Evolutionary conservation across 169 alveolate species (phyloP).

Genomic region (Plasmodium chabaudi): DNA sequence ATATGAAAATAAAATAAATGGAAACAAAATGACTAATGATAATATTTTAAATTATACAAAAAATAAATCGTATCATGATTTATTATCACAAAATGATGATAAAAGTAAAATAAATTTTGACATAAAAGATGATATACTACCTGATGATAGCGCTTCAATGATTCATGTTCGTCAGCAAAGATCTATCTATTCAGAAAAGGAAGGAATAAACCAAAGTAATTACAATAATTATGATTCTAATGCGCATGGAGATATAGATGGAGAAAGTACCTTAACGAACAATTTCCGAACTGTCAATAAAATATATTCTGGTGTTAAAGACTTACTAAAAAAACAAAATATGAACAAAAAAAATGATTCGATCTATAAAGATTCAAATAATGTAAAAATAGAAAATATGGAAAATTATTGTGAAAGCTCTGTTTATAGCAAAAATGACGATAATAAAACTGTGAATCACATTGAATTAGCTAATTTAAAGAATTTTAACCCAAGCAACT

Average conservation of each 20-base stretch:
- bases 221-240: neutral
- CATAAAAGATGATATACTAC: conserved; percentile 53
- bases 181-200: conserved; percentile 13
- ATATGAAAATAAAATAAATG: neutral
- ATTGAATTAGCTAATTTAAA: conserved; percentile 34
- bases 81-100: neutral
- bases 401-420: too few species aligned
- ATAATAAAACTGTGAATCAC: conserved; percentile 21
- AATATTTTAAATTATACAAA: neutral
- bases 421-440: neutral
- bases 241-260: neutral
- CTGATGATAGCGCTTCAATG: conserved; percentile 75
- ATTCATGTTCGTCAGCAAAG: conserved; percentile 34
- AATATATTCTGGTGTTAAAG: conserved; percentile 37
- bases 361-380: neutral
- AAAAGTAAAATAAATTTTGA: conserved; percentile 19
- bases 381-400: neutral
- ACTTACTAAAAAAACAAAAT: conserved; percentile 19
- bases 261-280: conserved; percentile 17
- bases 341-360: neutral
- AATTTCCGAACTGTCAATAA: conserved; percentile 23
- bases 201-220: neutral
- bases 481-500: conserved; percentile 21
- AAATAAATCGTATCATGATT: conserved; percentile 9
- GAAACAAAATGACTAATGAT: neutral